These are phyloP conservation scores for Tetrapisispora pingtungensis DNA, from an alignment of 805 yeast species.

Conservation along the genomic window DNA sequence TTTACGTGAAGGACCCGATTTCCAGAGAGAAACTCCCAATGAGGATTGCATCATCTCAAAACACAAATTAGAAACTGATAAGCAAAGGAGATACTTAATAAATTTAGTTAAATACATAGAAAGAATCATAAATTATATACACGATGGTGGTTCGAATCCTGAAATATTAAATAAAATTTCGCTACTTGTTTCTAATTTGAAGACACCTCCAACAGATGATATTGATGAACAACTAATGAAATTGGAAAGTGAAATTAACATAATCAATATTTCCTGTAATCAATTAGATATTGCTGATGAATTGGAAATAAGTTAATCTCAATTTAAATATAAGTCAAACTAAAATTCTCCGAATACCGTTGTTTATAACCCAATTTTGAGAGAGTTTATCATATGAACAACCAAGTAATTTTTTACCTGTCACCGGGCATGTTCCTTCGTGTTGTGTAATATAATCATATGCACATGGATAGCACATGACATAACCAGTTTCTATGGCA, in stretches of 20 bases:
- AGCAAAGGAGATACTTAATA: conserved; percentile 1
- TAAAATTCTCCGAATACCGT: conserved; percentile 66
- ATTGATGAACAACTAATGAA: conserved; percentile 18
- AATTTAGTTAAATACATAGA: conserved; percentile 11
- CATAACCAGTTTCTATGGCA: conserved; percentile 82
- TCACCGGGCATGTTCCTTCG: conserved; percentile 65
- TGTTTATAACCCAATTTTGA: conserved; percentile 63
- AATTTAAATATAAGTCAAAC: too few relatives aligned
- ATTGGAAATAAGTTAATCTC: background rate
- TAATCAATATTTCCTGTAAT: conserved; percentile 17
- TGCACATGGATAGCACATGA: conserved; percentile 83
- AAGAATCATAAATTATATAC: conserved; percentile 14
- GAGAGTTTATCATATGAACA: conserved; percentile 53
- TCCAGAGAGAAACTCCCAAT: too few relatives aligned
- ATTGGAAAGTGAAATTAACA: conserved; percentile 19
- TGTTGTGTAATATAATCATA: conserved; percentile 45
- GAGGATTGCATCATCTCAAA: background rate
- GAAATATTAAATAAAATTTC: conserved; percentile 15
- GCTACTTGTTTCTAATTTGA: conserved; percentile 13
- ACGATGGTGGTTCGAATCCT: conserved; percentile 3
- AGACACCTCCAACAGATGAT: conserved; percentile 16
- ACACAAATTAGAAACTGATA: conserved; percentile 4
- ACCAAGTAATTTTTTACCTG: conserved; percentile 60
- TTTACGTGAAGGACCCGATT: background rate
- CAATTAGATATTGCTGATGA: conserved; percentile 19